A percentile compares a stretch with the other conserved stretches of the same genome.
phyloP scores from a whole-genome alignment of 2,329 filamentous ascomycete species.

The Bertia moriformis region DNA sequence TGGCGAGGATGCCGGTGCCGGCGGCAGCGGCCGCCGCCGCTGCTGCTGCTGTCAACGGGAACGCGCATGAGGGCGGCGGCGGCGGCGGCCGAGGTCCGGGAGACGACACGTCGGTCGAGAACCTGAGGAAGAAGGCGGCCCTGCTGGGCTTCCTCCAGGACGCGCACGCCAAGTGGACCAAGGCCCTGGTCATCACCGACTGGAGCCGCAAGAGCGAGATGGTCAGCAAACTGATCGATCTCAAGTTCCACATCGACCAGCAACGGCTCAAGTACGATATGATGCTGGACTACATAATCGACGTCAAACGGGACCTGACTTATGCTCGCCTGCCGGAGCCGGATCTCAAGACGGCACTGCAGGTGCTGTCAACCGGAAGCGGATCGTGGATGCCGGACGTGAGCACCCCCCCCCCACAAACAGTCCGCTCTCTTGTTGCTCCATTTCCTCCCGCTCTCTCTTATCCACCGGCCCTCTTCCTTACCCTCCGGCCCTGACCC shows the following conservation, averaged over 20 bases:
- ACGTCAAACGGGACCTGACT: conserved; percentile 60
- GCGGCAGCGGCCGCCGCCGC: conserved; percentile 19
- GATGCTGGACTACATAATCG: conserved; percentile 47
- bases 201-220: conserved; percentile 72
- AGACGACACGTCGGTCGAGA: conserved; percentile 50
- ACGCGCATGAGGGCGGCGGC: conserved; percentile 20
- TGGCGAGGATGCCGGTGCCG: conserved; percentile 54
- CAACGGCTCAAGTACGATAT: conserved; percentile 45
- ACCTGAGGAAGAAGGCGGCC: conserved; percentile 60
- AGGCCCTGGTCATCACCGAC: conserved; percentile 75
- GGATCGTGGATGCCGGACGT: conserved; percentile 69
- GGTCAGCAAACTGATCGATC: conserved; percentile 76
- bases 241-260: conserved; percentile 60
- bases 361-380: conserved; percentile 67
- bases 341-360: conserved; percentile 76
- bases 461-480: conserved; percentile 35
- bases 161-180: conserved; percentile 78
- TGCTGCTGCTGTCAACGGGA: conserved; percentile 43
- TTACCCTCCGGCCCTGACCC: no score
- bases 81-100: no score
- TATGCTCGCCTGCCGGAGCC: conserved; percentile 71
- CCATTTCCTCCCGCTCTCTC: conserved; percentile 46
- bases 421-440: conserved; percentile 14
- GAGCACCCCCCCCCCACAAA: conserved; percentile 31
- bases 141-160: conserved; percentile 67